A percentile compares a stretch with the other conserved stretches of the same genome.
Evolutionary conservation across 2,329 filamentous ascomycete genomes (phyloP).

Genomic region (Blastomyces silverae): DNA sequence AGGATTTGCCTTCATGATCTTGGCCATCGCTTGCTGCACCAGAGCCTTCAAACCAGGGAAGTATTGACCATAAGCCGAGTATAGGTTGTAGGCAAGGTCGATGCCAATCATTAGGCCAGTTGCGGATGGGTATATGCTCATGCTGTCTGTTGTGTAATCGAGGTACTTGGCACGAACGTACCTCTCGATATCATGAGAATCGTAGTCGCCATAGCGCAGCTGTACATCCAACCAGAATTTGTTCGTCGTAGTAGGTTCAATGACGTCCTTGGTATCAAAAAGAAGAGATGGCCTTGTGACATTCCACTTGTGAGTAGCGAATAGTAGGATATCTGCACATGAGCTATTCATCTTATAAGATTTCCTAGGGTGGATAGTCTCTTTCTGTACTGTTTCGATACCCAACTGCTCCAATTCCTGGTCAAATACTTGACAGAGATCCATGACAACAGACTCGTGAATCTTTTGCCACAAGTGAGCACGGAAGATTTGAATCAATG

Average conservation of each 20-base stretch:
- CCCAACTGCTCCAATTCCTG: conserved; percentile 92
- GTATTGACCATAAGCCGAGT: conserved; percentile 97
- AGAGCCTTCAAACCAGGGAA: conserved; percentile 96
- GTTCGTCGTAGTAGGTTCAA: conserved; percentile 90
- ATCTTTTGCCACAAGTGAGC: conserved; percentile 99
- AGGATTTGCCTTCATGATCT: conserved; percentile 99
- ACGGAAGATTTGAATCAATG: conserved; percentile 96
- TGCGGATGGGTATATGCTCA: conserved; percentile 96
- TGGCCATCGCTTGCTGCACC: conserved; percentile 96
- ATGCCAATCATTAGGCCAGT: conserved; percentile 97
- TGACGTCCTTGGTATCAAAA: conserved; percentile 93
- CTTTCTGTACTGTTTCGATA: conserved; percentile 97
- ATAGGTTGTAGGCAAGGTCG: conserved; percentile 95
- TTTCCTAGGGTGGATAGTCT: conserved; percentile 97
- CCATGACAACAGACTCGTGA: conserved; percentile 97
- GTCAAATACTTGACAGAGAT: conserved; percentile 96
- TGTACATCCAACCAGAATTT: conserved; percentile 99
- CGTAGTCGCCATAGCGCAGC: conserved; percentile 93
- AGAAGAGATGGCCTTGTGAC: conserved; percentile 87
- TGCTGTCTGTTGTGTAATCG: conserved; percentile 97
- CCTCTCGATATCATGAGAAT: conserved; percentile 96
- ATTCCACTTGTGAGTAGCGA: conserved; percentile 98
- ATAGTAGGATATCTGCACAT: conserved; percentile 92
- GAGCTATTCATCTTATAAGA: conserved; percentile 99
- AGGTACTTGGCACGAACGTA: conserved; percentile 97